phyloP scores from a whole-genome alignment of 73 alveolate genomes.

The Effrenium voratum region DNA sequence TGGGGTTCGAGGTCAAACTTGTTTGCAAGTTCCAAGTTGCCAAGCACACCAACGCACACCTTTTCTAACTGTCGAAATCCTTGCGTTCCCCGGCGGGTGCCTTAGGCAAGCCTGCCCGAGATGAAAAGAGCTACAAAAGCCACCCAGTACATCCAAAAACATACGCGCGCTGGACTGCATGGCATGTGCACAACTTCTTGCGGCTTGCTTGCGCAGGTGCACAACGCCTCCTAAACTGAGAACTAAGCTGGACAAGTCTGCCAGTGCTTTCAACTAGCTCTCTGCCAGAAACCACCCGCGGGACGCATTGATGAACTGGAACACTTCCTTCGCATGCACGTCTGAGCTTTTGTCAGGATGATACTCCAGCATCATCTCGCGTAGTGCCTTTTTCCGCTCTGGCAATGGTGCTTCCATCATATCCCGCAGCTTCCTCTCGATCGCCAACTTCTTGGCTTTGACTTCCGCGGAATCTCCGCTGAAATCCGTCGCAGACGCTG shows the following conservation, averaged over 20 bases:
- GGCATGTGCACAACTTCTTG: too few species aligned
- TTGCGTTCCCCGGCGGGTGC: too few species aligned
- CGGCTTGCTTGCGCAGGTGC: too few species aligned
- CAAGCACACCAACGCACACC: too few species aligned
- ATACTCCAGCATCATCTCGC: conserved; percentile 64
- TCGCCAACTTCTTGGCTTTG: conserved; percentile 45
- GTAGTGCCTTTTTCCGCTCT: conserved; percentile 77
- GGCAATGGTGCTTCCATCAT: conserved; percentile 74
- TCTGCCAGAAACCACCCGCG: conserved; percentile 85
- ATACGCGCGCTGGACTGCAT: too few species aligned
- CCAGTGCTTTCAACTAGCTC: neutral
- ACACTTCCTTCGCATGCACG: conserved; percentile 70
- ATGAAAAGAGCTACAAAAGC: too few species aligned
- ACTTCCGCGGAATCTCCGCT: conserved; percentile 41
- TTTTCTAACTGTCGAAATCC: too few species aligned
- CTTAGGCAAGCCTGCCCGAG: too few species aligned
- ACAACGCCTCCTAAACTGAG: neutral
- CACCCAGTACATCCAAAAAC: too few species aligned
- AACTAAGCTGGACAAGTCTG: neutral
- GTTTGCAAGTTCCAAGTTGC: too few species aligned
- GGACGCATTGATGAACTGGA: conserved; percentile 80
- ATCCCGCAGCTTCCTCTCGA: conserved; percentile 74
- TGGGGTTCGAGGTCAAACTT: too few species aligned
- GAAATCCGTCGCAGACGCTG: conserved; percentile 42
- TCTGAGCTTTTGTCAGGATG: conserved; percentile 91